Evolutionary conservation across 1,284 basidiomycete species (phyloP).

Genomic region (Microbotryum violaceum): DNA sequence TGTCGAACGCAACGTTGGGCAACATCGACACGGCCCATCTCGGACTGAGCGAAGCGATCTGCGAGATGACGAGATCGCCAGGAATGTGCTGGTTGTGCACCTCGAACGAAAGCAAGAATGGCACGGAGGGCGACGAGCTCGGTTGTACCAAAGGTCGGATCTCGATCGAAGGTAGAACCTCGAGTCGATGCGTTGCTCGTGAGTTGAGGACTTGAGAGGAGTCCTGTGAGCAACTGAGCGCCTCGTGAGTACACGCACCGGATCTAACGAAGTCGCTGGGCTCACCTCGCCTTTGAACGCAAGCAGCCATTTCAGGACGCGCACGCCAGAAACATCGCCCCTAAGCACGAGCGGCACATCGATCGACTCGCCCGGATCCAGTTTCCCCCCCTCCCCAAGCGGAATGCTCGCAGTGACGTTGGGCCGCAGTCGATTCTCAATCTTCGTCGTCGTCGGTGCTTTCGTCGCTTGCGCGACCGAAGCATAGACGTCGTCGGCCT

Average conservation of each 20-base stretch:
- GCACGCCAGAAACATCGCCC: conserved; percentile 9
- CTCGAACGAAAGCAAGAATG: conserved; percentile 16
- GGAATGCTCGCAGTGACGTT: not conserved
- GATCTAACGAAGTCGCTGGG: too few species aligned
- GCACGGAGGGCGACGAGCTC: not conserved
- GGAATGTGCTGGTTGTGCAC: conserved; percentile 23
- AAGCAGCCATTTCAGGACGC: conserved; percentile 10
- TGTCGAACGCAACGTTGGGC: not conserved
- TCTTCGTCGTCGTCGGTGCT: not conserved
- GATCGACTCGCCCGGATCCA: conserved; percentile 15
- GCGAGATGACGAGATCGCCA: conserved; percentile 14
- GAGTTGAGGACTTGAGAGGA: conserved; percentile 9
- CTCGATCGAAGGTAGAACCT: conserved; percentile 23
- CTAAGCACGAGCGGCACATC: conserved; percentile 9
- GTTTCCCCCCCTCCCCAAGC: not conserved
- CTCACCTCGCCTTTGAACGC: conserved; percentile 7
- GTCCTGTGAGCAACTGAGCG: not conserved
- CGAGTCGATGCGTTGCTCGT: conserved; percentile 6
- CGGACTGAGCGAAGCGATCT: conserved; percentile 16
- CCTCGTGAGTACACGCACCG: too few species aligned
- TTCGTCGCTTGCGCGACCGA: not conserved
- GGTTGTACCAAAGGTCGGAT: conserved; percentile 6
- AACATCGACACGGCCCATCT: conserved; percentile 7
- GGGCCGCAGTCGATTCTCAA: conserved; percentile 8
- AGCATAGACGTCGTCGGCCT: not conserved